Evolutionary conservation across 2,329 filamentous ascomycete species (phyloP), one percentile per base, ranked within the genome.

Genomic region (Hirsutella minnesotensis): DNA sequence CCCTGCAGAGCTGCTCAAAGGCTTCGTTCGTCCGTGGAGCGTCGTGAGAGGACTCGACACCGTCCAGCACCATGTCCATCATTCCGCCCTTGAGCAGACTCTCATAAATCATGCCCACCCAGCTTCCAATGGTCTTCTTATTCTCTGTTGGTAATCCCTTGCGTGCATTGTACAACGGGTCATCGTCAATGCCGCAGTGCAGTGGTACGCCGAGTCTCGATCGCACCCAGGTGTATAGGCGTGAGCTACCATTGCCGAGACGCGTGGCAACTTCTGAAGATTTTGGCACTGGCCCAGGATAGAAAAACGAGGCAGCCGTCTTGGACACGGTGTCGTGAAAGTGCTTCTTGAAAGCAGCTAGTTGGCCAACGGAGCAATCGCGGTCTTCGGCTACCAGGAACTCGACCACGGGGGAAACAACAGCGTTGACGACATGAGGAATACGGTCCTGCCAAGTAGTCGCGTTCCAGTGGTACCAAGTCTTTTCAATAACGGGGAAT

Each of bases 121-220:
- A 44, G 38, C 42, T 44, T n/a, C 42, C 42, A 18, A 44, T 40
- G 3, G 60, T 62, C 49, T 55, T 58, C 48, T 57, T 58, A 9
- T 38, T 42, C 22, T 56, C 48, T 1, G 48, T 49, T 4, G 50
- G 36, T 3, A 50, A 43, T 0, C 50, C 50, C 37, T 52, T 51
- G 10, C 52, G 48, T 1, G 44, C 45, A 18, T 49, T 52, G 15
- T 54, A 56, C 13, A 59, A 44, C 5, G 56, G 54, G 20, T 59
- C 56, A 20, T 61, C 53, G 7, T 54, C 51, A 2, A 63, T 52
- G 2, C 60, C 60, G 29, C 53, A 53, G 34, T 62, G 59, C 9
- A 52, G 56, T 1, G 51, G 50, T 21, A 63, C 49, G 8, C 43
- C 44, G 24, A 62, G 43, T 31, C 41, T 49, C 3, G 51, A 50